phyloP scores from a whole-genome alignment of 257 asterid species.

The Ilex asprella region DNA sequence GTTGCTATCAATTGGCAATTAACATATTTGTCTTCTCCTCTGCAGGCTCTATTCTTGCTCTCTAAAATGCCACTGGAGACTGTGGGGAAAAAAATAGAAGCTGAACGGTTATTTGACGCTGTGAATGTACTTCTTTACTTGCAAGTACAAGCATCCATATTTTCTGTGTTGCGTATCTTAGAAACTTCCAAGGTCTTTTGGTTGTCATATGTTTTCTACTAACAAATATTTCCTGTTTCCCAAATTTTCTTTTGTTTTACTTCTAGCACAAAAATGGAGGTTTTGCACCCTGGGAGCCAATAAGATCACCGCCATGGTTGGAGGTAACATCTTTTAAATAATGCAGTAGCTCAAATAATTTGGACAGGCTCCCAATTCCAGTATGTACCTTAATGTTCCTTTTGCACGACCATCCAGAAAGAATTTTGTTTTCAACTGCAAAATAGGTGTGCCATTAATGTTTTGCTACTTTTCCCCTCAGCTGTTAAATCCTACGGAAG shows the following conservation, averaged over 20 bases:
- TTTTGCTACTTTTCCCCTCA: slow-evolving; percentile 2
- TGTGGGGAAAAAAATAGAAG: slow-evolving; percentile 31
- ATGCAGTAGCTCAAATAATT: not conserved
- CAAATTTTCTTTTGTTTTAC: not conserved
- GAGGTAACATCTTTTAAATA: slow-evolving; percentile 25
- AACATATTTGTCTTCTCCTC: not conserved
- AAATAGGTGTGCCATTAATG: not conserved
- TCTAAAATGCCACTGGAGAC: slow-evolving; percentile 42
- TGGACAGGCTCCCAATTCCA: no score
- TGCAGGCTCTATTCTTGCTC: slow-evolving; percentile 43
- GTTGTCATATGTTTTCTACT: no score
- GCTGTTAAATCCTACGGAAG: slow-evolving; percentile 74
- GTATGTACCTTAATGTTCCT: no score
- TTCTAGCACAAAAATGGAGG: slow-evolving; percentile 47
- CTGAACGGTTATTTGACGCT: slow-evolving; percentile 41
- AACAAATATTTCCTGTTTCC: not conserved
- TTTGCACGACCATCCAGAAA: no score
- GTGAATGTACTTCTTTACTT: slow-evolving; percentile 40
- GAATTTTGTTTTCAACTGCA: not conserved
- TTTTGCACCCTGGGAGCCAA: slow-evolving; percentile 58
- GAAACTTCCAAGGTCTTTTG: no score
- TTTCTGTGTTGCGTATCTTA: not conserved
- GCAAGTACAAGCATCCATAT: slow-evolving; percentile 24
- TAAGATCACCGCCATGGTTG: slow-evolving; percentile 55
- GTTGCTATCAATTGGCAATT: no score